phyloP scores from a whole-genome alignment of 2,329 filamentous ascomycete genomes.

The Aspergillus viridinutans region DNA sequence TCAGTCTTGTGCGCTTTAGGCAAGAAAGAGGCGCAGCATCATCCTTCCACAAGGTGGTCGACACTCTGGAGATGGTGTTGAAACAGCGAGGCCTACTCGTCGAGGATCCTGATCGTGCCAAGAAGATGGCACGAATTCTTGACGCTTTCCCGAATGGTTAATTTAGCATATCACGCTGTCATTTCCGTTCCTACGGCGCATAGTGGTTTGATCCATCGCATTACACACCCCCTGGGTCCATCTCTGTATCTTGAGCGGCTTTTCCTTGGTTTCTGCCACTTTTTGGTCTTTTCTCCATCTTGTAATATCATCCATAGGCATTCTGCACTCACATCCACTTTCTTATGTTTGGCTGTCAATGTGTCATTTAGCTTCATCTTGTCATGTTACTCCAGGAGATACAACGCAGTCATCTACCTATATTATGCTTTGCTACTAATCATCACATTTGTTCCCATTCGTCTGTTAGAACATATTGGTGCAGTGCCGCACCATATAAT shows the following conservation, averaged over 20 bases:
- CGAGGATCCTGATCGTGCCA: constrained; percentile 60
- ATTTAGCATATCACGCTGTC: not conserved
- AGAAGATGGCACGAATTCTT: constrained; percentile 58
- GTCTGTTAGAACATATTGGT: too few species aligned
- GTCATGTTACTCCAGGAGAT: not conserved
- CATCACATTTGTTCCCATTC: too few species aligned
- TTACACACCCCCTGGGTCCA: not conserved
- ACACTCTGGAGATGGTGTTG: constrained; percentile 68
- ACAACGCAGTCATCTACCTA: not conserved
- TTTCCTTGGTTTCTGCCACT: not conserved
- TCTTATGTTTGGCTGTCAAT: not conserved
- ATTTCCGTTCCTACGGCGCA: not conserved
- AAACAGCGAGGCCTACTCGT: constrained; percentile 63
- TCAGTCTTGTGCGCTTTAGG: constrained; percentile 79
- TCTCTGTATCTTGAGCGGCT: not conserved
- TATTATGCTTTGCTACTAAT: not conserved
- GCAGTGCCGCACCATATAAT: too few species aligned
- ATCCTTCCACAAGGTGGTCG: constrained; percentile 78
- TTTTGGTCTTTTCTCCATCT: not conserved
- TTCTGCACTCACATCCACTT: not conserved
- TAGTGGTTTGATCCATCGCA: not conserved
- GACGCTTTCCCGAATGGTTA: constrained; percentile 20
- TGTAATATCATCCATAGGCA: not conserved
- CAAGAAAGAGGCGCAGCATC: constrained; percentile 89
- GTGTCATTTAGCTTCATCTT: not conserved